Evolutionary conservation across 306 rosid species (phyloP).

Genomic region (Prunus padus): DNA sequence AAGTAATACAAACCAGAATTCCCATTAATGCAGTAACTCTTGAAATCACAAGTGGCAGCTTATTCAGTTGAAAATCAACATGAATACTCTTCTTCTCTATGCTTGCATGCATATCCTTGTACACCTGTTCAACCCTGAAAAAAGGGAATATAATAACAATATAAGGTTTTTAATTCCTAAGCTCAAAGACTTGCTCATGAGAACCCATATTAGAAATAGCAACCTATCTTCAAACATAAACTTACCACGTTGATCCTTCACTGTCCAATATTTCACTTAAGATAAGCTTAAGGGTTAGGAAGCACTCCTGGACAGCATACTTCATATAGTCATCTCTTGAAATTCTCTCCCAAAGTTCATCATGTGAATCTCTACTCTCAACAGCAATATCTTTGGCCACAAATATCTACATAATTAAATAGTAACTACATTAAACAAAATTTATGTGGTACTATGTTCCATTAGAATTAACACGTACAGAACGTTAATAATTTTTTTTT

Average conservation of each 20-base stretch:
- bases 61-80: conserved; percentile 47
- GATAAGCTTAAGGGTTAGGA: conserved; percentile 53
- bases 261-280: conserved; percentile 69
- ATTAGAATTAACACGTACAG: neutral
- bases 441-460: neutral
- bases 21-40: conserved; percentile 91
- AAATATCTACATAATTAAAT: conserved; percentile 55
- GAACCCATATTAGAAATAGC: neutral
- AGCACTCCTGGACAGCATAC: conserved; percentile 97
- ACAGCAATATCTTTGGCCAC: conserved; percentile 86
- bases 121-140: conserved; percentile 82
- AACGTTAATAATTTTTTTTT: neutral
- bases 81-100: conserved; percentile 38
- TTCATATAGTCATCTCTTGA: conserved; percentile 86
- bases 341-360: conserved; percentile 82
- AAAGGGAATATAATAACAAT: conserved; percentile 21
- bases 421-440: neutral
- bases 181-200: neutral
- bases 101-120: conserved; percentile 54
- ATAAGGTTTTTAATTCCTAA: conserved; percentile 14
- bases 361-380: conserved; percentile 68
- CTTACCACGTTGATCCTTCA: conserved; percentile 83
- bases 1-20: conserved; percentile 63
- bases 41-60: conserved; percentile 80
- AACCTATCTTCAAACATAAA: conserved; percentile 13